Evolutionary conservation across 495 filamentous ascomycete genomes (phyloP).

Genomic region (Sordaria brevicollis): DNA sequence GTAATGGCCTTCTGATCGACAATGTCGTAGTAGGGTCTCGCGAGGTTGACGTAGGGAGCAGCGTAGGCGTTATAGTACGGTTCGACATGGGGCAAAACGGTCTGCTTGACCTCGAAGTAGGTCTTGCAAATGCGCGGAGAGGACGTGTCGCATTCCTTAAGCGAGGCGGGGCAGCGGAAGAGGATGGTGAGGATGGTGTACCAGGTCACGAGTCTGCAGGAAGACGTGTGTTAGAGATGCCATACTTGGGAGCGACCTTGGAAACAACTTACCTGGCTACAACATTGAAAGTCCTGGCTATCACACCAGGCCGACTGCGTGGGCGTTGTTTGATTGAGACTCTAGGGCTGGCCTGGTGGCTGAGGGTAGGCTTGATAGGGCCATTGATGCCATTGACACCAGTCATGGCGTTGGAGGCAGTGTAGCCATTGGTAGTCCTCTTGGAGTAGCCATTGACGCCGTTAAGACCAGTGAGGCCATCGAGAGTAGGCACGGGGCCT

Average conservation of each 20-base stretch:
- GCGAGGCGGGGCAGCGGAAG: slow-evolving; percentile 69
- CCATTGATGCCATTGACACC: slow-evolving; percentile 17
- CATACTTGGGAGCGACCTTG: not conserved
- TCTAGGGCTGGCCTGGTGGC: slow-evolving; percentile 17
- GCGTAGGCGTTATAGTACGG: slow-evolving; percentile 85
- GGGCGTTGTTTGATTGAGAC: slow-evolving; percentile 4
- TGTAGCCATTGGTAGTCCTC: not conserved
- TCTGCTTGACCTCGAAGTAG: slow-evolving; percentile 60
- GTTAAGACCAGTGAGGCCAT: not conserved
- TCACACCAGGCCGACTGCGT: slow-evolving; percentile 25
- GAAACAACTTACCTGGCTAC: slow-evolving; percentile 60
- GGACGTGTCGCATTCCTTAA: slow-evolving; percentile 51
- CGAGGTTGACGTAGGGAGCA: slow-evolving; percentile 69
- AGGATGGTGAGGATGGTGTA: slow-evolving; percentile 69
- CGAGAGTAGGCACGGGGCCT: not conserved
- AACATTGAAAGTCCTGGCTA: slow-evolving; percentile 43
- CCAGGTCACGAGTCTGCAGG: slow-evolving; percentile 67
- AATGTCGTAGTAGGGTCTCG: slow-evolving; percentile 60
- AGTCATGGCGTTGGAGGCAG: slow-evolving; percentile 8
- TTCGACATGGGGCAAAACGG: slow-evolving; percentile 61
- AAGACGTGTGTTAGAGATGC: not conserved
- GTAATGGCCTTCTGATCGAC: slow-evolving; percentile 57
- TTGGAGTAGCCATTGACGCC: not conserved
- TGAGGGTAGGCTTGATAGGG: slow-evolving; percentile 15
- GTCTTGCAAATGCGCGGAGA: slow-evolving; percentile 79